Base-by-base conservation (phyloP, 2,329 filamentous ascomycete species). In the Apiospora kogelbergensis region DNA sequence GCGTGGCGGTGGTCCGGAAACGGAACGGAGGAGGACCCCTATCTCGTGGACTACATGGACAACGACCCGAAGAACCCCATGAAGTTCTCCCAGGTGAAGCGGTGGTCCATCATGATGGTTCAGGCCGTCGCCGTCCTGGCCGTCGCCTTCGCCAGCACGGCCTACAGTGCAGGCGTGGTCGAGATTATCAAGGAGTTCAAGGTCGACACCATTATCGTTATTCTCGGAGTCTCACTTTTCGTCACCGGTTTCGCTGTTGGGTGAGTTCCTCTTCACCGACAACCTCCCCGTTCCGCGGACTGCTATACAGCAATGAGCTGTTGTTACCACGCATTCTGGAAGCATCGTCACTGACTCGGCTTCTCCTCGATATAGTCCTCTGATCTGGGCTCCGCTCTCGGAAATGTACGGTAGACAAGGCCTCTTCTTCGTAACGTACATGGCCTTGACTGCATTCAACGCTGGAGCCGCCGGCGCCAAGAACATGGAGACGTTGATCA, bases 51-150 rank as follows among this genome's bases (percentile, higher is more conserved):
- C 68, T 94, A 90, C 80, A 85, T 93, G 26, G 85, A 87, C 22
- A 79, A 88, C 67, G 92, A 94, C 76, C 85, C 86, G 11, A 86
- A 88, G 72, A 91, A 94, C 77, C 90, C 91, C 0, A 86, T 91
- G 84, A 81, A 82, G 65, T 92, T 89, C 73, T 80, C 84, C 11
- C 70, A 75, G 1, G 68, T 75, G 37, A 86, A 85, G 78, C 93
- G 93, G 81, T 94, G 91, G 91, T 76, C 78, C 40, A 87, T 91
- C 71, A 91, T 90, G 1, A 75, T 87, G 67, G 77, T 91, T 48
- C 87, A 91, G 68, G 90, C 91, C 15, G 74, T 91, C 37, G 88
- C 91, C 17, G 91, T 90, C 1, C 84, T 94, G 57, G 90, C 86
- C 37, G 90, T 93, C 40, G 84, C 92, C 2, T 91, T 94, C 73